Percentiles rank a stretch among this genome's conserved stretches.
These are phyloP conservation scores for Penicillium dipodomyicola DNA, from an alignment of 495 filamentous ascomycete species.

Conservation along the genomic window DNA sequence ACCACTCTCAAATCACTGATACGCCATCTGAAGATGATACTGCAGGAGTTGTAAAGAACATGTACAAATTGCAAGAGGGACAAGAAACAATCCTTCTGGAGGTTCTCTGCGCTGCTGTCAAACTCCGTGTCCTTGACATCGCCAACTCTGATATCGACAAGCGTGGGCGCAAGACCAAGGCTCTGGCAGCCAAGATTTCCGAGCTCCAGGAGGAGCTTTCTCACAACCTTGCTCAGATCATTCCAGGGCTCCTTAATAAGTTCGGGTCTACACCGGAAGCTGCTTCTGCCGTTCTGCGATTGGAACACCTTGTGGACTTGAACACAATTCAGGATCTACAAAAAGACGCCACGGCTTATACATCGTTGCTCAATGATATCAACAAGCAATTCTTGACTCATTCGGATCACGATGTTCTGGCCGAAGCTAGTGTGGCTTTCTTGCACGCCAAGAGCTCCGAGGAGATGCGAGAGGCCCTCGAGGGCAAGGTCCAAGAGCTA, in stretches of 20 bases:
- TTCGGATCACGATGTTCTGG: slow-evolving; percentile 78
- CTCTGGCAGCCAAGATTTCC: slow-evolving; percentile 55
- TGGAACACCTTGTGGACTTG: slow-evolving; percentile 85
- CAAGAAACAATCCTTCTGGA: slow-evolving; percentile 87
- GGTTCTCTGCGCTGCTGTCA: slow-evolving; percentile 76
- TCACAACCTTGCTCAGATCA: slow-evolving; percentile 67
- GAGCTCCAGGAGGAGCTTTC: slow-evolving; percentile 73
- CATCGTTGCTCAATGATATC: slow-evolving; percentile 83
- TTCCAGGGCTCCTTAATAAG: slow-evolving; percentile 85
- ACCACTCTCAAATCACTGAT: slow-evolving; percentile 65
- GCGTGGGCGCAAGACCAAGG: slow-evolving; percentile 62
- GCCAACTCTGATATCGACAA: slow-evolving; percentile 56
- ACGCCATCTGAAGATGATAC: slow-evolving; percentile 53
- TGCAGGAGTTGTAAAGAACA: slow-evolving; percentile 54
- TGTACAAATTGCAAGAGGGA: slow-evolving; percentile 68
- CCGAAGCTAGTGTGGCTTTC: slow-evolving; percentile 77
- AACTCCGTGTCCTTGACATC: slow-evolving; percentile 57
- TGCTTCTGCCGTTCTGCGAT: slow-evolving; percentile 75
- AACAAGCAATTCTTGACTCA: slow-evolving; percentile 91
- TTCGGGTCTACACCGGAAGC: slow-evolving; percentile 86
- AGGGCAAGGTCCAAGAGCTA: slow-evolving; percentile 71
- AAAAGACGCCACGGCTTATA: slow-evolving; percentile 78
- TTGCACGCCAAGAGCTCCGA: slow-evolving; percentile 82
- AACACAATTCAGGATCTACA: slow-evolving; percentile 86
- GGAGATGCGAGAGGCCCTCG: slow-evolving; percentile 79